These are phyloP conservation scores for Pythium apleroticum DNA, from an alignment of 352 stramenopile genomes.

Conservation along the genomic window DNA sequence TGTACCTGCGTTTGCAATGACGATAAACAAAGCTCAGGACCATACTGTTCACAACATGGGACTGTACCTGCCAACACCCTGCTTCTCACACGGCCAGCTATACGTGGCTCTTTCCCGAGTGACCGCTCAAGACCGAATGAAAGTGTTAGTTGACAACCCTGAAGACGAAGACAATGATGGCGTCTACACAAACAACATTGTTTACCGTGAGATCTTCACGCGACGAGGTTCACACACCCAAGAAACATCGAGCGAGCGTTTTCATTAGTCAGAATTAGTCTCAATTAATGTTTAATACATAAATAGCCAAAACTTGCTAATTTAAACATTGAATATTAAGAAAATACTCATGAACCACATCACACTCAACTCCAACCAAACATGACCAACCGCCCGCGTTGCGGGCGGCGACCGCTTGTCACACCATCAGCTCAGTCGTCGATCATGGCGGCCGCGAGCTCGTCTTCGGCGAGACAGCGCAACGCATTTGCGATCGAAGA, in stretches of 20 bases:
- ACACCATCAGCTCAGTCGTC: no score
- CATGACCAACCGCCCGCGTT: neutral
- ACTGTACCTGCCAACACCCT: conserved; percentile 16
- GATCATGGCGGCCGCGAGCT: neutral
- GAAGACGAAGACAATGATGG: conserved; percentile 5
- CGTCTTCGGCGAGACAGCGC: neutral
- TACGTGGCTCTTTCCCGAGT: conserved; percentile 27
- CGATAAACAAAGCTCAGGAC: conserved; percentile 29
- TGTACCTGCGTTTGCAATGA: conserved; percentile 21
- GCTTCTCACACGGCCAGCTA: conserved; percentile 26
- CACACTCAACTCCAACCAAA: neutral
- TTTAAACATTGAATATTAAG: neutral
- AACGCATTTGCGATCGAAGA: neutral
- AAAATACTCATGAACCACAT: neutral
- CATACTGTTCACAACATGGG: conserved; percentile 23
- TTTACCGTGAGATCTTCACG: conserved; percentile 1
- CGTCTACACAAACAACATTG: conserved; percentile 26
- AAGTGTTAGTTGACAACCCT: conserved; percentile 10
- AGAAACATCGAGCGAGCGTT: no score
- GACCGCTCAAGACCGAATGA: conserved; percentile 18
- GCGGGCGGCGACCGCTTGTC: neutral
- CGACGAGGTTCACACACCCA: no score
- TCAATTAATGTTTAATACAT: neutral
- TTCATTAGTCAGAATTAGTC: neutral
- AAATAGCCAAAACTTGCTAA: no score